Conservation (phyloP, 2,329 filamentous ascomycete species). For the Aspergillus flavus region DNA sequence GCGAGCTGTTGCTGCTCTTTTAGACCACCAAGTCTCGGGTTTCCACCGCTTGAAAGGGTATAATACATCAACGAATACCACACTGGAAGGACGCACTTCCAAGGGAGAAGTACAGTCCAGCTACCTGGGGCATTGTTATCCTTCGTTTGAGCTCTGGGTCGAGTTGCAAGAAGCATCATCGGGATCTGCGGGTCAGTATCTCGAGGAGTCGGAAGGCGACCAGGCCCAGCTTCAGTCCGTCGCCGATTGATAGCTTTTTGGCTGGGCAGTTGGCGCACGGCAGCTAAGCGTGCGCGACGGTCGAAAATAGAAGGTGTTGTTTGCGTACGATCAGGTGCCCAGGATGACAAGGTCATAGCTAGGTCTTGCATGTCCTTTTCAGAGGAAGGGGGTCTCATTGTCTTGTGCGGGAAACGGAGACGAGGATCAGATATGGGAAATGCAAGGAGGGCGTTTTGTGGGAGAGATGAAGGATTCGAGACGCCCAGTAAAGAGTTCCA, state of each 20-base stretch:
- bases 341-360: slow-evolving; percentile 64
- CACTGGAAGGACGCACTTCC: slow-evolving; percentile 82
- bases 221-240: slow-evolving; percentile 65
- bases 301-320: slow-evolving; percentile 65
- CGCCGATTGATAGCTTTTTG: slow-evolving; percentile 82
- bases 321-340: slow-evolving; percentile 64
- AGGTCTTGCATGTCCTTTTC: slow-evolving; percentile 48
- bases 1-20: slow-evolving; percentile 76
- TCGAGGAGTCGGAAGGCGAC: slow-evolving; percentile 60
- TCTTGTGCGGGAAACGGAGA: slow-evolving; percentile 72
- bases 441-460: slow-evolving; percentile 68
- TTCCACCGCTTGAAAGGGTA: slow-evolving; percentile 76
- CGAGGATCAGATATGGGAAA: slow-evolving; percentile 81
- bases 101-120: slow-evolving; percentile 85
- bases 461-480: slow-evolving; percentile 70
- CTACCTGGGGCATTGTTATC: slow-evolving; percentile 62
- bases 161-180: slow-evolving; percentile 67
- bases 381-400: slow-evolving; percentile 45
- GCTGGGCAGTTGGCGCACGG: slow-evolving; percentile 67
- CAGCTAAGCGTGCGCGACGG: slow-evolving; percentile 64
- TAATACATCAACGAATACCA: slow-evolving; percentile 88
- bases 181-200: slow-evolving; percentile 75
- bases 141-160: slow-evolving; percentile 42
- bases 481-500: slow-evolving; percentile 53
- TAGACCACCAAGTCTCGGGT: slow-evolving; percentile 79